Evolutionary conservation across 306 rosid genomes (phyloP), one percentile per base, ranked within the genome.

Genomic region (Albizia julibrissin): DNA sequence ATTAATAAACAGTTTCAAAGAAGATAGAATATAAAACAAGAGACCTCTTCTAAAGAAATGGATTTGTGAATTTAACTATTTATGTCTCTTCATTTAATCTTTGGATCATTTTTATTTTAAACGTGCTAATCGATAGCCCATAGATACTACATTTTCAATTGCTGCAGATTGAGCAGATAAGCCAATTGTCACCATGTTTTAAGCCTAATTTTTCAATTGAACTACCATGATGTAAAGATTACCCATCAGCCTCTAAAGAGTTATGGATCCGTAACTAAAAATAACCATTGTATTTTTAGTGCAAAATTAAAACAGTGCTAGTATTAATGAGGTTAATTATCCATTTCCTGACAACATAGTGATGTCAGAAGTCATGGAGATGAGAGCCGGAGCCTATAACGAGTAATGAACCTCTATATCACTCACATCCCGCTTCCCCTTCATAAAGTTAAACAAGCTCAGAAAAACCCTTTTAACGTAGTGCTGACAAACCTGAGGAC

Each of bases 321-420:
- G 2, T 34, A 77, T 76, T 42, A 83, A 81, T 62, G 29, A 64
- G 76, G 79, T 59, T 69, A 61, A 76, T 33, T 73, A 7, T 31
- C 56, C 72, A 68, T 18, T 76, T 34, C 31, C 24, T 34, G 11
- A 69, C 54, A 62, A 12, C 24, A 69, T 39, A 76, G 65, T 11
- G 72, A 56, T 49, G 27, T 61, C 52, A 37, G 39, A 42, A 80
- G 59, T 74, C 58, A 56, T n/a, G 56, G 26, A 29, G 14, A 74
- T 59, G 78, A 67, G 58, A 72, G 46, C 40, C 40, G 40, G 1
- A 37, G 40, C 40, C 40, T 37, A 37, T 37, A 43, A 43, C 39
- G 13, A 44, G 3, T 22, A 70, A 13, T 43, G 22, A 47, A 44
- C 56, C 39, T 6, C 15, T 5, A 70, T 42, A 70, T 43, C 75